Percentiles rank a stretch among this genome's conserved stretches.
Conservation (phyloP, 345 rosid genomes). For the Gossypium rotundifolium region DNA sequence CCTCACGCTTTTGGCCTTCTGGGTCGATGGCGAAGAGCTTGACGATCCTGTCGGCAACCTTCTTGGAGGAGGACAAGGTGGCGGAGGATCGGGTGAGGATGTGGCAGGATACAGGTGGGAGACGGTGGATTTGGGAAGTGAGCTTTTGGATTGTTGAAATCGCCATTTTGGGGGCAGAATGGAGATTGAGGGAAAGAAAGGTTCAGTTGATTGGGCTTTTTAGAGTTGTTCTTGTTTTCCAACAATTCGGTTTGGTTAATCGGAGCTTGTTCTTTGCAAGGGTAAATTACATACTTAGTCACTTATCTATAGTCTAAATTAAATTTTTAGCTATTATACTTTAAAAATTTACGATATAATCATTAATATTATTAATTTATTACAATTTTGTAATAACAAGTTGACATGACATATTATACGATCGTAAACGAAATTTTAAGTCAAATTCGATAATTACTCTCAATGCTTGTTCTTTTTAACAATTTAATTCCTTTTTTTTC, state of each 20-base stretch:
- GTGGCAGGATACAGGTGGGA: conserved; percentile 55
- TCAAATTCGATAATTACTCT: too few species aligned
- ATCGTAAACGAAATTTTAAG: too few species aligned
- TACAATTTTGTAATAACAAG: too few species aligned
- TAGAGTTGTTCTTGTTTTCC: not conserved
- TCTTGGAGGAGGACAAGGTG: conserved; percentile 41
- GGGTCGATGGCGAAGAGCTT: conserved; percentile 77
- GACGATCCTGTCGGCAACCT: conserved; percentile 84
- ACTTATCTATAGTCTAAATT: too few species aligned
- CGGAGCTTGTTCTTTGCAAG: not conserved
- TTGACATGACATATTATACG: too few species aligned
- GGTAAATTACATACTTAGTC: too few species aligned
- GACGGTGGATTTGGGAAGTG: conserved; percentile 14
- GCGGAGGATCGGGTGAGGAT: conserved; percentile 42
- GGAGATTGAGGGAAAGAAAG: not conserved
- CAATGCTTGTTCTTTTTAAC: too few species aligned
- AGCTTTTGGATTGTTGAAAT: not conserved
- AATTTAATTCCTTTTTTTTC: too few species aligned
- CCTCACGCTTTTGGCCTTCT: conserved; percentile 67
- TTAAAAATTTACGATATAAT: too few species aligned
- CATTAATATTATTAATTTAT: too few species aligned
- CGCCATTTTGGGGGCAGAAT: not conserved
- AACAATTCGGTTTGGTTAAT: not conserved
- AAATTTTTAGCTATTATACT: too few species aligned
- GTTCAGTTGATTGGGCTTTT: not conserved